A percentile compares a stretch with the other conserved stretches of the same genome.
These are phyloP conservation scores for Diplodia corticola DNA, from an alignment of 2,329 filamentous ascomycete species.

Conservation along the genomic window DNA sequence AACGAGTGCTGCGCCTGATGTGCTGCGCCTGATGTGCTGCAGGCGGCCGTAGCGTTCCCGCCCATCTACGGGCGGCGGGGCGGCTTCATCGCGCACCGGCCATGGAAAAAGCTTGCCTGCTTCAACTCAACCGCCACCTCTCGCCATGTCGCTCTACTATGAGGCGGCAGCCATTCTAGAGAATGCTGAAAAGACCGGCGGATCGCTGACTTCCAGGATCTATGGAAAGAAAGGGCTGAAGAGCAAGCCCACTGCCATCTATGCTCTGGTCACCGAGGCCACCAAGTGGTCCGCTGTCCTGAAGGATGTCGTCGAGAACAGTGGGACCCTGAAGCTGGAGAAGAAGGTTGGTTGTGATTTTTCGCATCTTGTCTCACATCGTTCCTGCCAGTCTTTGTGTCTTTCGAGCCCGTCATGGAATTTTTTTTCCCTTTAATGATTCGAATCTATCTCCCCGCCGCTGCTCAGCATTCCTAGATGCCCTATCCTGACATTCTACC, in stretches of 20 bases:
- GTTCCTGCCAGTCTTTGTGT: not conserved
- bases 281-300: conserved; percentile 88
- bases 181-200: conserved; percentile 63
- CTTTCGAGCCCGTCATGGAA: not conserved
- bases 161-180: conserved; percentile 79
- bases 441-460: not conserved
- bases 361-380: not conserved
- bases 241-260: conserved; percentile 77
- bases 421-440: not conserved
- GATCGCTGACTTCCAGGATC: conserved; percentile 82
- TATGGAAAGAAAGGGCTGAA: conserved; percentile 74
- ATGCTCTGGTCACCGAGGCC: conserved; percentile 81
- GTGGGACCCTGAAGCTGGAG: conserved; percentile 75
- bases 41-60: not conserved
- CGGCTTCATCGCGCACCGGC: not conserved
- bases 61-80: not conserved
- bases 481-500: not conserved
- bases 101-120: conserved; percentile 8
- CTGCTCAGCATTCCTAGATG: too few relatives aligned
- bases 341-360: conserved; percentile 64
- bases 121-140: not conserved
- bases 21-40: not conserved
- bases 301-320: conserved; percentile 83
- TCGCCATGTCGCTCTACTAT: conserved; percentile 86
- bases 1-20: not conserved